Conservation (phyloP, 306 rosid genomes). For the Vigna trinervia region DNA sequence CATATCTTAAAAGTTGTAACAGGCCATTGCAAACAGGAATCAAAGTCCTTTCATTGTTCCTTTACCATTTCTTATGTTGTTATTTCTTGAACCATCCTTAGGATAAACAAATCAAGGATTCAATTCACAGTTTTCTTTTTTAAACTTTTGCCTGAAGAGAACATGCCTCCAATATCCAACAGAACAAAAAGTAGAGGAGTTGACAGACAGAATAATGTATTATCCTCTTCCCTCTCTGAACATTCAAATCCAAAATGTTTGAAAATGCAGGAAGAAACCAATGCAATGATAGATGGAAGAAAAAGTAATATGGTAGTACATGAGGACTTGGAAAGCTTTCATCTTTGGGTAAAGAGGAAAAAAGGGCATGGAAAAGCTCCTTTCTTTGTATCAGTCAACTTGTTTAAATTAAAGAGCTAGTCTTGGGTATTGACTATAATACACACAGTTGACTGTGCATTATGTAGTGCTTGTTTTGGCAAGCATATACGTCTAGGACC, state of each 20-base stretch:
- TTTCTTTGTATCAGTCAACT: slow-evolving; percentile 42
- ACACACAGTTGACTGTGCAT: slow-evolving; percentile 38
- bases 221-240: not conserved
- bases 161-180: slow-evolving; percentile 3
- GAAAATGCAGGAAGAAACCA: slow-evolving; percentile 25
- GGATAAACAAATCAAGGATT: not conserved
- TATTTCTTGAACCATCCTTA: slow-evolving; percentile 23
- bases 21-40: slow-evolving; percentile 35
- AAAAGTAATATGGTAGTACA: slow-evolving; percentile 20
- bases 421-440: slow-evolving; percentile 44
- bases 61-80: not conserved
- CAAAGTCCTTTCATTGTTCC: slow-evolving; percentile 21
- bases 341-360: slow-evolving; percentile 41
- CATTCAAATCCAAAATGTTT: slow-evolving; percentile 31
- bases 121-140: not conserved
- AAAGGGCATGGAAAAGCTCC: slow-evolving; percentile 25
- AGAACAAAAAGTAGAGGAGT: not conserved
- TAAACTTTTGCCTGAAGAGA: no score
- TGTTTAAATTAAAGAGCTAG: slow-evolving; percentile 28
- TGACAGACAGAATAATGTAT: not conserved
- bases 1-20: slow-evolving; percentile 36
- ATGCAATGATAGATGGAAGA: not conserved
- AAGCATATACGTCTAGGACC: slow-evolving; percentile 49
- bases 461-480: slow-evolving; percentile 49
- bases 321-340: not conserved